A percentile compares a stretch with the other conserved stretches of the same genome.
phyloP scores from a whole-genome alignment of 164 flowering plant genomes.

The Tetrastigma voinierianum region DNA sequence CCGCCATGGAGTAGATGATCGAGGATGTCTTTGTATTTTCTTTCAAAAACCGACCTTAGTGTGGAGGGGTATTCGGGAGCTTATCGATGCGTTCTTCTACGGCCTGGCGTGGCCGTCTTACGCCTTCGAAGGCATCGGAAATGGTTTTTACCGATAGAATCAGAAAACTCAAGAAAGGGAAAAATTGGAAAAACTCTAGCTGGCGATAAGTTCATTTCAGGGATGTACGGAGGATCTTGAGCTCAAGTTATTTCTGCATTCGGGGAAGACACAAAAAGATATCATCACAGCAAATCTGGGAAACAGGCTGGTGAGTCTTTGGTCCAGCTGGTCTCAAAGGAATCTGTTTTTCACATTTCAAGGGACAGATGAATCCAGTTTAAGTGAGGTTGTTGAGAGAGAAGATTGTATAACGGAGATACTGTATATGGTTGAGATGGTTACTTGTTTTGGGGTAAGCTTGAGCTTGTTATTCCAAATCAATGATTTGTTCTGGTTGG shows the following conservation, averaged over 20 bases:
- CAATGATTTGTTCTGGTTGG: conserved; percentile 83
- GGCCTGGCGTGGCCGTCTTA: conserved; percentile 78
- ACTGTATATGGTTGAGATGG: conserved; percentile 75
- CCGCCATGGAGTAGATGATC: conserved; percentile 75
- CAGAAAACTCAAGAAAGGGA: conserved; percentile 55
- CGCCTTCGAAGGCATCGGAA: conserved; percentile 85
- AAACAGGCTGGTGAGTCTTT: conserved; percentile 48
- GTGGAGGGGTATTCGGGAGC: conserved; percentile 62
- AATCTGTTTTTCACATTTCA: conserved; percentile 84
- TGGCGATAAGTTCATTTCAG: conserved; percentile 58
- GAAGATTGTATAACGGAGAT: conserved; percentile 53
- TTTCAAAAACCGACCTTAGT: conserved; percentile 25
- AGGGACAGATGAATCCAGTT: conserved; percentile 93
- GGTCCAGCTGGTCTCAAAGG: conserved; percentile 71
- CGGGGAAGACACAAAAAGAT: conserved; percentile 71
- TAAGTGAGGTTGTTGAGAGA: conserved; percentile 81
- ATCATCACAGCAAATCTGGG: conserved; percentile 81
- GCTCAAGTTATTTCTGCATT: conserved; percentile 78
- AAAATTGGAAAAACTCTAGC: conserved; percentile 65
- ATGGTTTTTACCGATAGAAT: conserved; percentile 82
- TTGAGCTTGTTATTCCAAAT: conserved; percentile 81
- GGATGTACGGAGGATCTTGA: conserved; percentile 71
- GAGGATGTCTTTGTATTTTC: conserved; percentile 55
- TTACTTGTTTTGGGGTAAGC: conserved; percentile 55
- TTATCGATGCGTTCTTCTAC: conserved; percentile 58